A percentile compares a stretch with the other conserved stretches of the same genome.
Conservation (phyloP, 208 protist genomes). For the Leishmania guyanensis region DNA sequence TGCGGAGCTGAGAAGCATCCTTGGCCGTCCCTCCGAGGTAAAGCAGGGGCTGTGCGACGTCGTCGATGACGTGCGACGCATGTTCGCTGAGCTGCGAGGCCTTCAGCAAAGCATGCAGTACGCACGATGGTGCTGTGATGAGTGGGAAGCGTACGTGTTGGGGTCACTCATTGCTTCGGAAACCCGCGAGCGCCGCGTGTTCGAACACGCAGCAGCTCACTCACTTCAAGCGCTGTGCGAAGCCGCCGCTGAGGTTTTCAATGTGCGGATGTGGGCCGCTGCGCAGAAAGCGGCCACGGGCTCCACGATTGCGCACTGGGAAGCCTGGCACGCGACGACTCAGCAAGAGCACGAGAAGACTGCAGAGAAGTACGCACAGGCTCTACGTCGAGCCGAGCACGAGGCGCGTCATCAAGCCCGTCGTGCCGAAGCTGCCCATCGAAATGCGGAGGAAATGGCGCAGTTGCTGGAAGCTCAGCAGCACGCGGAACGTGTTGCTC, state of each 20-base stretch:
- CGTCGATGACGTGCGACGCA: slow-evolving; percentile 39
- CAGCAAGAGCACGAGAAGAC: slow-evolving; percentile 7
- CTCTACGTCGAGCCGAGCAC: not conserved
- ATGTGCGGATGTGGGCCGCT: not conserved
- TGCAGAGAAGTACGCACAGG: slow-evolving; percentile 8
- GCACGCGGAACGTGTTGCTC: slow-evolving; percentile 4
- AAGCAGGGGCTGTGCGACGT: slow-evolving; percentile 40
- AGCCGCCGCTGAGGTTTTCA: not conserved
- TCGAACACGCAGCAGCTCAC: slow-evolving; percentile 20
- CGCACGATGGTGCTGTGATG: slow-evolving; percentile 21
- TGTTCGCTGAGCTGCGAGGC: slow-evolving; percentile 33
- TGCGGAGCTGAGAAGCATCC: slow-evolving; percentile 31
- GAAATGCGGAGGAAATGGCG: not conserved
- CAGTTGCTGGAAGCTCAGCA: slow-evolving; percentile 6
- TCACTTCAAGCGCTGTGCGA: not conserved
- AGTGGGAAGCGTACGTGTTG: slow-evolving; percentile 19
- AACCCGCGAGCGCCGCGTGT: slow-evolving; percentile 21
- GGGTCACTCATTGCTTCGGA: slow-evolving; percentile 31
- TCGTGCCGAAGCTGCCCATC: not conserved
- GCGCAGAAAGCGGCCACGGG: not conserved
- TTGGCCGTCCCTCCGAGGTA: slow-evolving; percentile 55
- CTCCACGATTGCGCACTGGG: slow-evolving; percentile 8
- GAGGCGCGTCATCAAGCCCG: not conserved
- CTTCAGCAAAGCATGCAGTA: slow-evolving; percentile 25
- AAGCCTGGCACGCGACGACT: slow-evolving; percentile 2